Percentiles rank a stretch among this genome's conserved stretches.
phyloP scores from a whole-genome alignment of 371 early-diverging fungal genomes.

The Mortierella sp. region DNA sequence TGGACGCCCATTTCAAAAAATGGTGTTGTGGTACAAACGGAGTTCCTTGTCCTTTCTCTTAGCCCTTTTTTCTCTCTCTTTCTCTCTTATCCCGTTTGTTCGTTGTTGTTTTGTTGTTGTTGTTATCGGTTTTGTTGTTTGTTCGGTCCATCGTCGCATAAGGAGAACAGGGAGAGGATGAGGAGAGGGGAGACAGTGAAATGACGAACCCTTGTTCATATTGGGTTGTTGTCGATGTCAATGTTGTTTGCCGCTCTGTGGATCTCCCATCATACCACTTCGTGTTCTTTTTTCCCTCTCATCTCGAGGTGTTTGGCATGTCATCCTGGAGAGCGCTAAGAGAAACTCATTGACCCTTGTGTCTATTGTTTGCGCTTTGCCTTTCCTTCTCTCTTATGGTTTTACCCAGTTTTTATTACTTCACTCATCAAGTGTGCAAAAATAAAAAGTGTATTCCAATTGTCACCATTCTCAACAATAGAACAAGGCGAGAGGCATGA shows the following conservation, averaged over 20 bases:
- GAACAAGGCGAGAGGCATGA: not conserved
- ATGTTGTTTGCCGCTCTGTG: not conserved
- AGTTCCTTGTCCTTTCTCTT: constrained; percentile 23
- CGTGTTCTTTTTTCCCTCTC: too few relatives aligned
- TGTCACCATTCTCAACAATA: not conserved
- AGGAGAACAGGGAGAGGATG: not conserved
- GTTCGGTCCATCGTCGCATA: not conserved
- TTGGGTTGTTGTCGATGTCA: not conserved
- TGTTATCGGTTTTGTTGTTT: not conserved
- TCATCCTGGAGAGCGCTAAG: not conserved
- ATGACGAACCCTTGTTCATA: not conserved
- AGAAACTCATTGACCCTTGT: not conserved
- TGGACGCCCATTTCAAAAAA: constrained; percentile 20
- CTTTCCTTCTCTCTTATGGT: not conserved
- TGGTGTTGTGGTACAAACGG: constrained; percentile 35
- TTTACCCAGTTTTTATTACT: not conserved
- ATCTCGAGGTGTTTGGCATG: not conserved
- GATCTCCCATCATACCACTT: not conserved
- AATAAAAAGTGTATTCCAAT: not conserved
- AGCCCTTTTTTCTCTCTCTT: not conserved
- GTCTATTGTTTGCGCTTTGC: not conserved
- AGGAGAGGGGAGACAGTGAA: not conserved
- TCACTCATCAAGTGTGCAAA: not conserved
- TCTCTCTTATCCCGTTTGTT: not conserved
- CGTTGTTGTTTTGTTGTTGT: not conserved